Base-by-base conservation (phyloP, 345 rosid genomes). In the Populus euphratica region DNA sequence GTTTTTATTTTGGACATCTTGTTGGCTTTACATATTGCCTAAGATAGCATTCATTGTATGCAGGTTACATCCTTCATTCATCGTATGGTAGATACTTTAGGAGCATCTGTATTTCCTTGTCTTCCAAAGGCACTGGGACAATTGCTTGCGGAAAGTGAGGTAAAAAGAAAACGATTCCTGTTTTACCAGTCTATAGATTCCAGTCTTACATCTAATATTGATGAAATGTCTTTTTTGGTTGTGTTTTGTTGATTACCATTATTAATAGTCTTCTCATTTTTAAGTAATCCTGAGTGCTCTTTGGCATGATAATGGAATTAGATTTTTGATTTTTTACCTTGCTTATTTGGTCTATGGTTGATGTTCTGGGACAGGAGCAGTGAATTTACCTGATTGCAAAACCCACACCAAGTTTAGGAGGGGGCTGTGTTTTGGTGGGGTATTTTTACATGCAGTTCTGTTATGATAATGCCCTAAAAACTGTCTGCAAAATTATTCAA, bases 41-140 rank as follows among this genome's bases (percentile, higher is more conserved):
- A 63, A 52, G 43, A 77, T 77, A 12, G 39, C 35, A n/a, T 73
- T 39, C 75, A 76, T 75, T 72, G 78, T 78, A 49, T 81, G 70
- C 74, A 96, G 99, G 96, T 96, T 70, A 87, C 89, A 59, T 96
- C 99, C 66, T 92, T 96, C 86, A 90, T 96, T 54, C 98, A 96
- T 87, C 92, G 99, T 73, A 96, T 96, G 98, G 97, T 93, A 80
- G 98, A 96, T 74, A 92, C 97, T 17, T 86, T 96, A 44, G 99
- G 99, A 72, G 82, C 91, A 74, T 89, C 93, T 6, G 98, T 96
- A 61, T 93, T 96, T 79, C 99, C 99, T 43, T 93, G 80, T 85
- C 99, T 93, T 18, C 99, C 99, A 27, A 93, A 87, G 88, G 97
- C 97, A 81, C 73, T 96, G 83, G 94, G 83, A 81, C 97, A 93